Evolutionary conservation across 2,329 filamentous ascomycete species (phyloP), one percentile per base, ranked within the genome.

Genomic region (Epichloe baconii): DNA sequence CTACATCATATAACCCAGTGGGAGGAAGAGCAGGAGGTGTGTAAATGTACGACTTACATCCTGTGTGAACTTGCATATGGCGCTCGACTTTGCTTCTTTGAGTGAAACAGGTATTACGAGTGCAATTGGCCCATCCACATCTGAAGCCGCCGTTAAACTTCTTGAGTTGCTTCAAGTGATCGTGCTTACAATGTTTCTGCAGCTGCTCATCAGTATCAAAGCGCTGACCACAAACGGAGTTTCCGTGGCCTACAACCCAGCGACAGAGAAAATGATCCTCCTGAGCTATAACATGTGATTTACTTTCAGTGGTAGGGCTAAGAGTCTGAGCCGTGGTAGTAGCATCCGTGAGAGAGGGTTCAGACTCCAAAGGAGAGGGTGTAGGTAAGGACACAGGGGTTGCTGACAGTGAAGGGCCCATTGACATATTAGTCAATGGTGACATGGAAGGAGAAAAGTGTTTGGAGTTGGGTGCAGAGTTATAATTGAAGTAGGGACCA

Each of bases 11-110:
- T 31, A 11, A 31, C 31, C 43, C 34, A 34, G 4, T 12, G 7
- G 19, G 11, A n/a, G 26, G 5, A 17, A 3, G 34, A 15, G 15
- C 17, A n/a, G 8, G 11, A 17, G 15, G 36, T 35, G 14, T 14
- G 7, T n/a, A 6, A 36, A n/a, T 23, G 26, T 14, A 21, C 42
- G 21, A 38, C 78, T 69, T 66, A 81, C 78, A 78, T 48, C 78
- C 78, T 15, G 80, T 83, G 60, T 85, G 81, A 2, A 76, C 79
- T 57, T 82, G 79, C 64, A 83, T 73, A 58, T 85, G 81, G 44
- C 81, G 70, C 56, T 82, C 79, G 17, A 84, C 69, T 60, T 85
- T 84, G 61, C 78, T 80, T 58, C 77, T 72, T 58, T 81, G 78
- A 2, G 70, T 71, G 55, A 83, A 83, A 15, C 74, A 72, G 4